Base-by-base conservation (phyloP, 768 basidiomycete species). In the Plicaturopsis crispa region DNA sequence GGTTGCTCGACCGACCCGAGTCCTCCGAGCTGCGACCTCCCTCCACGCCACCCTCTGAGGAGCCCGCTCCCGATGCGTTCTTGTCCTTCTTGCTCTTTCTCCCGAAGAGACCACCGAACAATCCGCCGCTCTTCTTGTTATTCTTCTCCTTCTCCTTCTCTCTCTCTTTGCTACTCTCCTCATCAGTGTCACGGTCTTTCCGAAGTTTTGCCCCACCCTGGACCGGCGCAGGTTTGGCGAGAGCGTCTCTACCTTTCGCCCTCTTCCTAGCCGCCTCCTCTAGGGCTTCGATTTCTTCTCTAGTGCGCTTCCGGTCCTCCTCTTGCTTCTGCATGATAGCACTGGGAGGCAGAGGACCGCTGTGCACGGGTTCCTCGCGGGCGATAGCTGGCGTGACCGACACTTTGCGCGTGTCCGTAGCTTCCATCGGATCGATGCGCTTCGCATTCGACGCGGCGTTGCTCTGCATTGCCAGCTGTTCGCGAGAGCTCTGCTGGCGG, bases 361-460 rank as follows among this genome's bases (percentile, higher is more conserved):
- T 33, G 7, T 34, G 48, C 21, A 61, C 67, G 21, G 60, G 68
- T 12, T 53, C 50, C 13, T 75, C 76, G 12, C 83, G 79, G 8
- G 78, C 84, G 16, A 93, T 77, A 2, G 72, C 65, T 1, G 91
- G 91, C 0, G 89, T 93, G 41, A 75, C 78, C 7, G 78, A 82
- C 39, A 91, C 65, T 47, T 85, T 80, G 39, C 73, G 73, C 5
- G 90, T 91, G 52, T 87, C 91, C 2, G 65, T 73, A 5, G 63
- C 74, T 36, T 84, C 76, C 1, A 74, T 69, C 11, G 81, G 82
- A 56, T 91, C 90, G 42, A 80, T 59, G 18, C 62, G 50, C 31
- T 57, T 59, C 14, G 52, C 33, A 4, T 48, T 47, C 2, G 50
- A 33, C 51, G 42, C 57, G 10, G 62, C 60, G n/a, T 48, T 33